phyloP scores from a whole-genome alignment of 805 yeast species.

The Ogataea wickerhamii region DNA sequence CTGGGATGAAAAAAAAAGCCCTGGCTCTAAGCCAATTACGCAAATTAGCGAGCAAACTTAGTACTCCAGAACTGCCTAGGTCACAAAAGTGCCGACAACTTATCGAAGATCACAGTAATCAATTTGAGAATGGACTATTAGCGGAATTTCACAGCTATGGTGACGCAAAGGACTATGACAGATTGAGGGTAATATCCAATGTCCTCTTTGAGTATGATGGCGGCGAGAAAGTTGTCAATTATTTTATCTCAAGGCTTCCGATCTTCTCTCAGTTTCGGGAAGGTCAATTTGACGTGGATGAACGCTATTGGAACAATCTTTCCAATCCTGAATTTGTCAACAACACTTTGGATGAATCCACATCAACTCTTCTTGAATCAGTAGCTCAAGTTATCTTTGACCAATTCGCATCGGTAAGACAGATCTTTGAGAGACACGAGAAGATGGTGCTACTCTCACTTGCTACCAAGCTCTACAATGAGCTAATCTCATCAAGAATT shows the following conservation, averaged over 20 bases:
- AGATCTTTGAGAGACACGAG: slow-evolving; percentile 62
- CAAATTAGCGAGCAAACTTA: slow-evolving; percentile 60
- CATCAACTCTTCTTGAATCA: slow-evolving; percentile 52
- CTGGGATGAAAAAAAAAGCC: slow-evolving; percentile 51
- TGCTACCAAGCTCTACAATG: slow-evolving; percentile 72
- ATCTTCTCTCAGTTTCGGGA: slow-evolving; percentile 51
- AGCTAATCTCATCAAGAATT: slow-evolving; percentile 56
- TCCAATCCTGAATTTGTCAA: slow-evolving; percentile 55
- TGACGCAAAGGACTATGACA: slow-evolving; percentile 59
- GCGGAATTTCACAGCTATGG: slow-evolving; percentile 73
- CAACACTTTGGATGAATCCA: slow-evolving; percentile 47
- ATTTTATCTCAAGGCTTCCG: slow-evolving; percentile 76
- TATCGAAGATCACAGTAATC: slow-evolving; percentile 70
- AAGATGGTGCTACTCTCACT: slow-evolving; percentile 63
- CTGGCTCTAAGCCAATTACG: slow-evolving; percentile 61
- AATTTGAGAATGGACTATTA: slow-evolving; percentile 68
- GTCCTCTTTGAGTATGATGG: slow-evolving; percentile 78
- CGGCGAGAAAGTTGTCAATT: slow-evolving; percentile 76
- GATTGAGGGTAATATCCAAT: slow-evolving; percentile 72
- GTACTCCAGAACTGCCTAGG: slow-evolving; percentile 48
- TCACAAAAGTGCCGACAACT: slow-evolving; percentile 33
- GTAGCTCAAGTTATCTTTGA: slow-evolving; percentile 57
- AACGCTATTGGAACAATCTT: slow-evolving; percentile 53
- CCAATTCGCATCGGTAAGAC: slow-evolving; percentile 69
- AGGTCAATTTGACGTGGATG: slow-evolving; percentile 22